Conservation (phyloP, 345 rosid genomes). For the Rhizophora apiculata region DNA sequence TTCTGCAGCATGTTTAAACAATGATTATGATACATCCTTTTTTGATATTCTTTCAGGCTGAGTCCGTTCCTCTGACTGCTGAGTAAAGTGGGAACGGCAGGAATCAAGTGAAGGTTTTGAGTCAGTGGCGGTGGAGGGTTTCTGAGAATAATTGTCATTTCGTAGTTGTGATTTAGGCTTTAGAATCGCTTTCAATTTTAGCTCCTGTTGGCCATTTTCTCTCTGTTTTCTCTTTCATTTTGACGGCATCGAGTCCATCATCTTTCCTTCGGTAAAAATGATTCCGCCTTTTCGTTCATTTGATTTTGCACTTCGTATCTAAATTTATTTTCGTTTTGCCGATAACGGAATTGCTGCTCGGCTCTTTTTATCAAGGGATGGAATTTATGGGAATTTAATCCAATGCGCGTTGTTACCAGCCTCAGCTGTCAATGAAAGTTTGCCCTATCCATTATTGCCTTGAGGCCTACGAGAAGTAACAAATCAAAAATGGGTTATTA, state of each 20-base stretch:
- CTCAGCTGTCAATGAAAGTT: too few relatives aligned
- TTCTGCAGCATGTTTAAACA: not conserved
- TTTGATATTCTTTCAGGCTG: conserved; percentile 47
- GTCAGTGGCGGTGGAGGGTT: conserved; percentile 1
- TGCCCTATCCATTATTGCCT: too few relatives aligned
- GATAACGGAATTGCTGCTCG: too few relatives aligned
- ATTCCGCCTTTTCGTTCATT: not conserved
- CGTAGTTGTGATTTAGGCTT: conserved; percentile 17
- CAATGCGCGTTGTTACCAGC: too few relatives aligned
- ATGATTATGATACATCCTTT: not conserved
- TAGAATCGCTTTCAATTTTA: conserved; percentile 10
- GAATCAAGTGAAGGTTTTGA: not conserved
- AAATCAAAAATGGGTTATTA: too few relatives aligned
- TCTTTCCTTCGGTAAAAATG: not conserved
- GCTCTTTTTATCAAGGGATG: too few relatives aligned
- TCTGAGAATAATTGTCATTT: conserved; percentile 25
- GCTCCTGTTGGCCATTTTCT: not conserved
- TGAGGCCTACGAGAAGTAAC: too few relatives aligned
- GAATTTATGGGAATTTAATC: too few relatives aligned
- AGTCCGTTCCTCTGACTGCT: conserved; percentile 63
- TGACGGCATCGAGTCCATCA: not conserved
- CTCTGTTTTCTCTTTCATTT: not conserved
- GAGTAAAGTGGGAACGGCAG: conserved; percentile 13
- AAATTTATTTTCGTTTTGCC: not conserved
- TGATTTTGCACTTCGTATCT: not conserved